Conservation (phyloP, 495 filamentous ascomycete genomes). For the Aspergillus campestris region DNA sequence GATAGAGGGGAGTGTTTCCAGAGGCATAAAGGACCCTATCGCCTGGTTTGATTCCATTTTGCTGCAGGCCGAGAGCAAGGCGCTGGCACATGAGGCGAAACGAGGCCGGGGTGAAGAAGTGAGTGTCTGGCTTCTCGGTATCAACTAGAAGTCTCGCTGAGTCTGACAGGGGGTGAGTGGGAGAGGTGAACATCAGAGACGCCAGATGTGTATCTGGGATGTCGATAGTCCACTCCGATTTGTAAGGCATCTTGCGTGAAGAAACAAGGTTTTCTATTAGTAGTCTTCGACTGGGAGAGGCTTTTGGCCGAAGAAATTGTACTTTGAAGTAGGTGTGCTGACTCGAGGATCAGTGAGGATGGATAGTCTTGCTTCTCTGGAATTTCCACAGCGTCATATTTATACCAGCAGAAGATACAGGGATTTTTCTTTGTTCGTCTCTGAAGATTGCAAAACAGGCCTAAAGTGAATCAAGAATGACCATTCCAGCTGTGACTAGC, state of each 20-base stretch:
- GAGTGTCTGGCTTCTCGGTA: conserved; percentile 44
- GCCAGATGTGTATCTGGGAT: conserved; percentile 44
- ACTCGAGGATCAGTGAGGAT: too few relatives aligned
- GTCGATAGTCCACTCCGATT: conserved; percentile 41
- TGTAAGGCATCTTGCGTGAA: conserved; percentile 38
- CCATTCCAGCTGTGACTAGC: too few relatives aligned
- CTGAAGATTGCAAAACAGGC: too few relatives aligned
- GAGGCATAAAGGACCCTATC: conserved; percentile 72
- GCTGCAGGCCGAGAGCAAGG: conserved; percentile 59
- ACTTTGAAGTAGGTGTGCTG: too few relatives aligned
- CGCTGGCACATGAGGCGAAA: conserved; percentile 66
- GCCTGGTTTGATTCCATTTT: conserved; percentile 54
- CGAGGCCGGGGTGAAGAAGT: conserved; percentile 45
- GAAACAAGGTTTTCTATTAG: too few relatives aligned
- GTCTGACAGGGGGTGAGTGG: conserved; percentile 33
- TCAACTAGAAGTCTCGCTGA: conserved; percentile 43
- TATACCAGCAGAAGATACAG: too few relatives aligned
- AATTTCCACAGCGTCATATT: too few relatives aligned
- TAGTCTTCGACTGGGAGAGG: too few relatives aligned
- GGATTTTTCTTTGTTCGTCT: too few relatives aligned
- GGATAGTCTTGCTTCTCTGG: too few relatives aligned
- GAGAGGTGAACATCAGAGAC: conserved; percentile 41
- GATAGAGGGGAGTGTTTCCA: conserved; percentile 65
- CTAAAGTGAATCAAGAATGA: too few relatives aligned
- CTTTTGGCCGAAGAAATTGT: too few relatives aligned